Base-by-base conservation (phyloP, 2,329 filamentous ascomycete species). In the Emmonsiellopsis sp. region DNA sequence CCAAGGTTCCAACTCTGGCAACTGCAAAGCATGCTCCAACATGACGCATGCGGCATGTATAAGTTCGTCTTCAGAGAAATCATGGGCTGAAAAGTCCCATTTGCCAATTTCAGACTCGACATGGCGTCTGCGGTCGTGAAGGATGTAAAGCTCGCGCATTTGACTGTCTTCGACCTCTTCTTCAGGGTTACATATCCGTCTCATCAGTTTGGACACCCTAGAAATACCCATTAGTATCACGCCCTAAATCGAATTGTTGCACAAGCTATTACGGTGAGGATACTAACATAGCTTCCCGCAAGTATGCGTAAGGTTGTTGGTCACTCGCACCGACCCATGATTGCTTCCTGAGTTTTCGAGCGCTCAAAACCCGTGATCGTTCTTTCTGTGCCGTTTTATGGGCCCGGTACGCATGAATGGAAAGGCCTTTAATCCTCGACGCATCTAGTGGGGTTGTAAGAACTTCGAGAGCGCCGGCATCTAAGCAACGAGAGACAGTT, bases 241-340 rank as follows among this genome's bases (percentile, higher is more conserved):
- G 5, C 8, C 10, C 37, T 32, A 14, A 54, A 49, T 49, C 4
- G 40, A 51, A 42, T 55, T 45, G 45, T n/a, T 52, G 34, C 36
- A 44, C 36, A 42, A 55, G 54, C 51, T 53, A 17, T 49, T 37
- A 40, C 32, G 7, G 44, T 6, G 13, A 33, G 8, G 34, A 42
- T 10, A 63, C 70, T 53, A 64, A 72, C 89, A 96, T 95, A 49
- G 87, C 88, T 72, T 96, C 91, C 56, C 91, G 80, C 52, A 96
- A 73, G 70, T 95, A 95, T 13, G 88, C 85, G 71, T 90, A 95
- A 1, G 90, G 89, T 66, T 91, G 86, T 61, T 88, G 82, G 60
- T 92, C 87, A 63, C 88, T 82, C 9, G 94, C 80, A 31, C 91
- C 90, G 42, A 95, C 89, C 91, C 91, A 95, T 0, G 91, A 95